Evolutionary conservation across 768 basidiomycete species (phyloP).

Genomic region (Pilatotrama ljubarskyi): DNA sequence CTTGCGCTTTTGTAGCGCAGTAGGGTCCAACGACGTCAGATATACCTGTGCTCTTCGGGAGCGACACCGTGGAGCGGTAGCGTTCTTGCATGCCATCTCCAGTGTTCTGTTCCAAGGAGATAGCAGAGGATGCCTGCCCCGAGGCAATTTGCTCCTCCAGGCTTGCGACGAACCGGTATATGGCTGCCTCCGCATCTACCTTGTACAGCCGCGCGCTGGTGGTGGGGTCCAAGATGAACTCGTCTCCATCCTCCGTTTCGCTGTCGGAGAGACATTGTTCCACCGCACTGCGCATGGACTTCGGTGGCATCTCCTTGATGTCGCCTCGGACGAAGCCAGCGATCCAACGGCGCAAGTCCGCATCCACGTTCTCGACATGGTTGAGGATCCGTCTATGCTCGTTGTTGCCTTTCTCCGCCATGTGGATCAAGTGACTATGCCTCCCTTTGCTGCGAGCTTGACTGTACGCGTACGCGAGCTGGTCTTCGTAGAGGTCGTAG

Average conservation of each 20-base stretch:
- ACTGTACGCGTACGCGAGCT: constrained; percentile 57
- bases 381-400: constrained; percentile 54
- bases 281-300: constrained; percentile 39
- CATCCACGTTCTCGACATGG: constrained; percentile 40
- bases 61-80: constrained; percentile 23
- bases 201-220: constrained; percentile 59
- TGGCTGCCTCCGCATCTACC: constrained; percentile 55
- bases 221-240: constrained; percentile 59
- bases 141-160: background rate
- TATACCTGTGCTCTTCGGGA: constrained; percentile 8
- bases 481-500: constrained; percentile 63
- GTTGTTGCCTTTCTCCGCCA: constrained; percentile 62
- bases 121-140: background rate
- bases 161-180: constrained; percentile 51
- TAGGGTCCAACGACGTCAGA: constrained; percentile 7
- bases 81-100: background rate
- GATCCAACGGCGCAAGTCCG: constrained; percentile 51
- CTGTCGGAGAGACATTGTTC: constrained; percentile 50
- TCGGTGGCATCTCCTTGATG: constrained; percentile 42
- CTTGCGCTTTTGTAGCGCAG: constrained; percentile 4
- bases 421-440: constrained; percentile 57
- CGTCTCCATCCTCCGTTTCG: constrained; percentile 46
- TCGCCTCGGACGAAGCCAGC: constrained; percentile 41
- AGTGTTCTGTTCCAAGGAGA: background rate
- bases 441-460: constrained; percentile 48